A percentile compares a stretch with the other conserved stretches of the same genome.
These are phyloP conservation scores for Vanrija sp. DNA, from an alignment of 1,284 basidiomycete species.

Conservation along the genomic window DNA sequence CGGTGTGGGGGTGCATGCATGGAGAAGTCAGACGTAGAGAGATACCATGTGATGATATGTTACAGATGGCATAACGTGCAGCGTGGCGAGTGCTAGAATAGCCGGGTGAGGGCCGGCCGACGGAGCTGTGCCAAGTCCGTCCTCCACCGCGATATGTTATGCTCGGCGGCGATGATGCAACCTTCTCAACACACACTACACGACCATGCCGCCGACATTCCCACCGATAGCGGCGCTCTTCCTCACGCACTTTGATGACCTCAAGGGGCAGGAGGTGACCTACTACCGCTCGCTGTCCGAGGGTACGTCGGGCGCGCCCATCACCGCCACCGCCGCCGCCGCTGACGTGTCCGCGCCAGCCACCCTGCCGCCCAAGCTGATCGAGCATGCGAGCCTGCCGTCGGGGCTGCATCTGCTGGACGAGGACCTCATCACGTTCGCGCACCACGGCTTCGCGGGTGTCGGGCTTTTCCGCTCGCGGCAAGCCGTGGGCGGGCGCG, in stretches of 20 bases:
- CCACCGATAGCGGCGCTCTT: conserved; percentile 41
- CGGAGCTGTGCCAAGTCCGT: background rate
- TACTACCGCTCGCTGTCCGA: conserved; percentile 32
- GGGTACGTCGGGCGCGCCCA: conserved; percentile 14
- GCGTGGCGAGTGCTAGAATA: too few relatives aligned
- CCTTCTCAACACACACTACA: background rate
- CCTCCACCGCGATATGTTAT: background rate
- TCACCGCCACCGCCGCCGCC: background rate
- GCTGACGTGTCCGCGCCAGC: conserved; percentile 3
- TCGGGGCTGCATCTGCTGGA: conserved; percentile 38
- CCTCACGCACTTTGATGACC: conserved; percentile 45
- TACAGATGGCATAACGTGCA: background rate
- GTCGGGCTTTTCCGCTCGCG: conserved; percentile 36
- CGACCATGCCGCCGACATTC: conserved; percentile 13
- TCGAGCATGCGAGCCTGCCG: conserved; percentile 39
- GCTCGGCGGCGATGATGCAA: background rate
- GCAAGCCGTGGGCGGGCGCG: conserved; percentile 22
- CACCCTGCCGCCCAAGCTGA: conserved; percentile 20
- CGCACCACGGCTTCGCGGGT: conserved; percentile 25
- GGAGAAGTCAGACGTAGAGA: conserved; percentile 5
- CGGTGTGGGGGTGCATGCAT: conserved; percentile 3
- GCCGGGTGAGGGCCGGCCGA: background rate
- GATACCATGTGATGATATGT: conserved; percentile 12
- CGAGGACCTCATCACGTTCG: conserved; percentile 33
- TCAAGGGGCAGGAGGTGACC: conserved; percentile 38